Percentiles rank a stretch among this genome's conserved stretches.
Conservation (phyloP, 495 filamentous ascomycete genomes). For the Cercophora scortea region DNA sequence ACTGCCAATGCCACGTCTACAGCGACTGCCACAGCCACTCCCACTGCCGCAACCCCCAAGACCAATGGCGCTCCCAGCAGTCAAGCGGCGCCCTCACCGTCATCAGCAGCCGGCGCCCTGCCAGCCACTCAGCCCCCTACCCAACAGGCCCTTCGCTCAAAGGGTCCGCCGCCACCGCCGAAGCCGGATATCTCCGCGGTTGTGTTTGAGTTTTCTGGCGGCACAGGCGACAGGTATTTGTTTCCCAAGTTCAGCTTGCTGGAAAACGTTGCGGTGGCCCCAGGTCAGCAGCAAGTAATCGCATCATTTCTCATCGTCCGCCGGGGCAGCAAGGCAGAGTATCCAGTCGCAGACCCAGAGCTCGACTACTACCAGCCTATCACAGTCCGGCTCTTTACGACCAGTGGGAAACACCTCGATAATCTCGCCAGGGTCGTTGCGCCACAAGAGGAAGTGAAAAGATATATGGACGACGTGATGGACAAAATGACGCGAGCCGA, state of each 20-base stretch:
- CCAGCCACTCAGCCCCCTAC: slow-evolving; percentile 22
- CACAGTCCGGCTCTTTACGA: slow-evolving; percentile 66
- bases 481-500: slow-evolving; percentile 62
- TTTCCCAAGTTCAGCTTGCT: slow-evolving; percentile 84
- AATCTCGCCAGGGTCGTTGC: slow-evolving; percentile 72
- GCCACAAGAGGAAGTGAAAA: slow-evolving; percentile 66
- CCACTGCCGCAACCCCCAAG: not conserved
- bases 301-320: slow-evolving; percentile 62
- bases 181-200: slow-evolving; percentile 63
- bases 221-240: slow-evolving; percentile 77
- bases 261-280: slow-evolving; percentile 47
- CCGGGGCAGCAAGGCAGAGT: slow-evolving; percentile 47
- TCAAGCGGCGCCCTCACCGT: slow-evolving; percentile 13
- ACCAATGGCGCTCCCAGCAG: slow-evolving; percentile 17
- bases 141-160: slow-evolving; percentile 40
- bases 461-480: slow-evolving; percentile 82
- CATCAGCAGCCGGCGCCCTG: slow-evolving; percentile 10
- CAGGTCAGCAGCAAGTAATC: slow-evolving; percentile 42
- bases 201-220: slow-evolving; percentile 76
- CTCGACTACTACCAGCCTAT: slow-evolving; percentile 86
- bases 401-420: slow-evolving; percentile 57
- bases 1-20: not conserved
- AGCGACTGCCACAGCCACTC: slow-evolving; percentile 1
- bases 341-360: slow-evolving; percentile 39
- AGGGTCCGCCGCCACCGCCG: slow-evolving; percentile 40